Evolutionary conservation across 768 basidiomycete species (phyloP), one percentile per base, ranked within the genome.

Genomic region (Phylloporus arenicola): DNA sequence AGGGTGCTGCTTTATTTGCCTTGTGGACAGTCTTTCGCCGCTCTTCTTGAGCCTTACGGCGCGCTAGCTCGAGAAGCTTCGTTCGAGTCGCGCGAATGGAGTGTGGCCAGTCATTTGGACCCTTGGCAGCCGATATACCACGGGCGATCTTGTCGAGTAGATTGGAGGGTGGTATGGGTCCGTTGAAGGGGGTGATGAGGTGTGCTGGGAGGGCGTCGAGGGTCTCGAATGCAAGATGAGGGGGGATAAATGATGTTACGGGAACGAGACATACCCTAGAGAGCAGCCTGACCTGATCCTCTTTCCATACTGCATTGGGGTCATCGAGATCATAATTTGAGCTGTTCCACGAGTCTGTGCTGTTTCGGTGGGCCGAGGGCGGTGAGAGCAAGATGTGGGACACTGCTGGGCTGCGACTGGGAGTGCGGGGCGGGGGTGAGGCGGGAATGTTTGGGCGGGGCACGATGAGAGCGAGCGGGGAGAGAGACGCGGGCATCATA

Each of bases 81-180:
- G 81, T 75, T 53, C 90, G 87, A 9, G 90, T 92, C 33, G 86
- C 81, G 47, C 86, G 85, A 43, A 87, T 61, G 20, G 89, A 88
- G 60, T 92, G 87, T 1, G 86, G 85, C 90, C 89, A 92, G 50
- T 87, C 87, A 29, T 73, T 67, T 13, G 84, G 78, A 6, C 85
- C 88, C 62, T 90, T 90, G 45, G 85, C 84, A 25, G 85, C 74
- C 9, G 78, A 71, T 53, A 92, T 81, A 46, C 87, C 83, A 13
- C 86, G 81, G 11, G 90, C 87, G 56, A 92, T 83, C 72, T 88
- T 89, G 68, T 92, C 88, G 52, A 92, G 81, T 19, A 92, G 78
- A 65, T 92, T 92, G 13, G 86, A 82, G 29, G 89, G 89, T 1
- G 90, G 90, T 17, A 92, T 79, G 40, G 83, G 77, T 27, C 90